Base-by-base conservation (phyloP, 176 grass and related monocot genomes). In the Bonia amplexicaulis region DNA sequence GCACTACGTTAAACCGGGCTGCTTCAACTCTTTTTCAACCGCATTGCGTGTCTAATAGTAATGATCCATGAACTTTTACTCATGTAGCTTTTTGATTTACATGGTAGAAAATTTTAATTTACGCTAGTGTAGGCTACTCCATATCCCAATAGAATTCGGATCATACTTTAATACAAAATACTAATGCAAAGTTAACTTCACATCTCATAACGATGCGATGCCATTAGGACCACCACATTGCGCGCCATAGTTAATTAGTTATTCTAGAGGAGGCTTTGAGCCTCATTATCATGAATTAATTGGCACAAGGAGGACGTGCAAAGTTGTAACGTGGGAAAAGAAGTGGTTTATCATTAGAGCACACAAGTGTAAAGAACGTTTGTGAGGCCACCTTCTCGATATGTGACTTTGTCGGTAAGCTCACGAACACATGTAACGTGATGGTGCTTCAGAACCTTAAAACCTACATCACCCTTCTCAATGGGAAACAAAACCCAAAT, bases 401-500 rank as follows among this genome's bases (percentile, higher is more conserved):
- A 70, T 85, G 77, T 81, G 64, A 13, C 13, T 44, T 64, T 89
- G 77, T 89, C 77, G 53, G 53, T 75, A 81, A 81, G 40, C 63
- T 76, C 33, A 52, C 12, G 64, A 77, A 81, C 87, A 80, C 75
- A 74, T 84, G 87, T 72, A 88, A 42, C 15, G 20, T 48, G 48
- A 54, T 84, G 80, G 46, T 41, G 31, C 44, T 58, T 70, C 80
- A 65, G 45, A 88, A 62, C 46, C 23, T 44, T 88, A 80, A 60
- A 1, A 29, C 42, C 54, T 62, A 73, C 49, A 68, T 65, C 16
- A 61, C 14, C 44, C 19, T 74, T 80, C 41, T 61, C 27, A 55
- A 49, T 59, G 29, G 35, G 12, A 7, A 65, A 31, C 15, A 8
- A 4, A 80, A 75, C 68, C 41, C 74, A 51, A 74, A 42, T 59